Base-by-base conservation (phyloP, 768 basidiomycete genomes). In the Scleroderma bovista region DNA sequence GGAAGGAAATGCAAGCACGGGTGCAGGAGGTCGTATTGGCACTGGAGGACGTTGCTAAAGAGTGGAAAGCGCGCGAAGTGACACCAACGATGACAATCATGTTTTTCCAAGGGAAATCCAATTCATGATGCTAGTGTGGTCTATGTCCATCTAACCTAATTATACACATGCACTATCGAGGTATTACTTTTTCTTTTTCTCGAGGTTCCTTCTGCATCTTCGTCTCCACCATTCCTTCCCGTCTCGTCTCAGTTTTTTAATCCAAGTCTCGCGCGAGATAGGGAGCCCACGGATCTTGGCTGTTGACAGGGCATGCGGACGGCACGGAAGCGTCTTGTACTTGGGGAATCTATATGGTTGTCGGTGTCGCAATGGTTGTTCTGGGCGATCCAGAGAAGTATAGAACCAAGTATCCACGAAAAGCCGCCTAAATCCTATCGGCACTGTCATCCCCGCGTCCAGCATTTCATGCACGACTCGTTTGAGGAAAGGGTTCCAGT, bases 31-130 rank as follows among this genome's bases (percentile, higher is more conserved):
- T 79, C 3, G 56, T 75, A 6, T 60, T 64, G 0, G 51, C 57
- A 13, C 62, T 87, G 40, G 57, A 60, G 24, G 86, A 80, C 48
- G 65, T 79, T 6, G 75, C 73, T 40, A 70, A 69, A 40, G 83
- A 84, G 65, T 78, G 75, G 71, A 80, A 75, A 58, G 65, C 64
- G 16, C 67, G 72, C 17, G 72, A 71, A 12, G 57, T 75, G 29
- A 65, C 70, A 13, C 63, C 56, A 31, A 69, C 69, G 15, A 58
- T 64, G n/a, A 72, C 67, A 10, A 58, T 63, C 12, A 48, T 84
- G 48, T 77, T 69, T 42, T 62, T 85, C 36, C 74, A 76, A 33
- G 44, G 44, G 31, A 33, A 31, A 34, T 33, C 51, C 73, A 73
- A 51, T 57, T 51, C 40, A 53, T 48, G 44, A 52, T 37, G 16